Percentiles rank a stretch among this genome's conserved stretches.
These are phyloP conservation scores for Pseudognaphalium luteoalbum DNA, from an alignment of 129 eudicot genomes.

Conservation along the genomic window DNA sequence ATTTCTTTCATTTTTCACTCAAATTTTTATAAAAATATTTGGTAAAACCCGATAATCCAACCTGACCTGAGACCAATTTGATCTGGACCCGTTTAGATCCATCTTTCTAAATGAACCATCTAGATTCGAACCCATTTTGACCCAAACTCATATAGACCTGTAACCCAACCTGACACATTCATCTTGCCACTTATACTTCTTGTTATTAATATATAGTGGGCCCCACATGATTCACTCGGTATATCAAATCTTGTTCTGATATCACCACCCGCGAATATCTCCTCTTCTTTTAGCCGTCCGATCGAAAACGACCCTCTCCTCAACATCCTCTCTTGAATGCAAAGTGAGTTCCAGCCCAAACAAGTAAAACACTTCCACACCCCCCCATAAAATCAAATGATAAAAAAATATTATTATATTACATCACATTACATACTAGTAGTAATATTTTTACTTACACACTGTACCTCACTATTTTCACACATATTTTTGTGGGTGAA, in stretches of 20 bases:
- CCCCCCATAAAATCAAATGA: neutral
- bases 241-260: slow-evolving; percentile 24
- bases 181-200: too few relatives aligned
- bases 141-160: too few relatives aligned
- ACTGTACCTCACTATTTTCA: slow-evolving; percentile 19
- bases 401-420: too few relatives aligned
- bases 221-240: slow-evolving; percentile 34
- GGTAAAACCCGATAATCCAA: too few relatives aligned
- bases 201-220: slow-evolving; percentile 17
- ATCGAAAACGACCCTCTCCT: slow-evolving; percentile 29
- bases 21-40: too few relatives aligned
- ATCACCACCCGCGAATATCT: slow-evolving; percentile 35
- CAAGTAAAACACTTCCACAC: slow-evolving; percentile 33
- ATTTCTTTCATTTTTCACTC: too few relatives aligned
- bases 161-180: too few relatives aligned
- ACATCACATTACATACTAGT: too few relatives aligned
- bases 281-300: slow-evolving; percentile 36
- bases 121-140: too few relatives aligned
- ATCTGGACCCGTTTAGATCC: too few relatives aligned
- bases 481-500: slow-evolving; percentile 14
- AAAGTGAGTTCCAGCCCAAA: slow-evolving; percentile 26
- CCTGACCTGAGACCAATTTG: too few relatives aligned
- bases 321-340: neutral
- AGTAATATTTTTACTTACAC: neutral
- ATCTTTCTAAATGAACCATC: too few relatives aligned